Base-by-base conservation (phyloP, 192 early-diverging fungal species). In the Linderina pennispora region DNA sequence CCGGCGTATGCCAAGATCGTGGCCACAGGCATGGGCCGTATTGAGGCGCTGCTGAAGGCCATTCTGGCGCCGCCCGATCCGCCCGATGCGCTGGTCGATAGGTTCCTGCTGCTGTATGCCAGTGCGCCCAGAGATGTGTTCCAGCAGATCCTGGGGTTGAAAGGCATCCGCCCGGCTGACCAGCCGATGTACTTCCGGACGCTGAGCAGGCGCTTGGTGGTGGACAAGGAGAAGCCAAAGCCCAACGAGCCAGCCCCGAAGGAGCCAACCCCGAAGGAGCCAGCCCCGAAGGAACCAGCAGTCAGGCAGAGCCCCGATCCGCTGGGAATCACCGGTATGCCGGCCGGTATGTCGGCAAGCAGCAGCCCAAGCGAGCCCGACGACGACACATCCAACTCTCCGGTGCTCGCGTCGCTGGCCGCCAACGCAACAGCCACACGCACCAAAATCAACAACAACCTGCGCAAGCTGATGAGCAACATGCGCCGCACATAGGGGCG, bases 41-140 rank as follows among this genome's bases (percentile, higher is more conserved):
- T 87, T 20, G 96, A 97, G 59, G 80, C 89, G 17, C 72, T 96
- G 18, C 76, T 99, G 15, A 99, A 99, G 63, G 85, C 88, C 4
- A 76, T 91, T 11, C 71, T 99, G 77, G 81, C 86, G 11, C 86
- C 94, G 1, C 74, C 65, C 41, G 90, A 94, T 17, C 92, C 94
- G 0, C 47, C 76, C 9, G 87, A 90, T 2, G 88, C 81, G 21
- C 83, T 95, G 50, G 80, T 95, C 4, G 87, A 88, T 45, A 89
- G 90, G 31, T 97, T 92, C 55, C 51, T 94, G n/a, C 65, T 94
- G 31, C 69, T 99, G 9, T 91, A 89, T 45, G 79, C 78, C 0
- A 88, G 88, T 18, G 74, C 73, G 4, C 80, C 84, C 35, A 43
- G 79, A 5, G 68, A 55, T 7, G 80, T 76, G 16, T 93, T 96